Percentiles rank a stretch among this genome's conserved stretches.
Evolutionary conservation across 2,329 filamentous ascomycete genomes (phyloP).

Genomic region (Neodidymelliopsis sp.): DNA sequence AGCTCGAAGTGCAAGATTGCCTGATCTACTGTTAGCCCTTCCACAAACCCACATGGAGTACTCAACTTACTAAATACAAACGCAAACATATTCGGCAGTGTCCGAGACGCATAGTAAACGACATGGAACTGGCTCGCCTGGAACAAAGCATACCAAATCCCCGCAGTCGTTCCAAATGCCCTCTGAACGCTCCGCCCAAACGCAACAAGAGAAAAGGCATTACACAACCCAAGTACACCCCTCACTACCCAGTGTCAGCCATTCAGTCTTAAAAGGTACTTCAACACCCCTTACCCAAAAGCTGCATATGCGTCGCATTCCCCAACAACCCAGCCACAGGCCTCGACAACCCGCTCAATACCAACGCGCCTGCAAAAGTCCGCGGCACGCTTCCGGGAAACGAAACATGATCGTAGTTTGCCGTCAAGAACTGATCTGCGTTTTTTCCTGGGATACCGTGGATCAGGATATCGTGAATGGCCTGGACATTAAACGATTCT

Average conservation of each 20-base stretch:
- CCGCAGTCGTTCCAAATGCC: slow-evolving; percentile 73
- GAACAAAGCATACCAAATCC: slow-evolving; percentile 80
- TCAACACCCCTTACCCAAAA: slow-evolving; percentile 57
- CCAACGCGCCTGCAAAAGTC: slow-evolving; percentile 82
- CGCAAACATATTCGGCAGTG: slow-evolving; percentile 95
- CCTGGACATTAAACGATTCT: slow-evolving; percentile 97
- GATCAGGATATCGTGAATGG: slow-evolving; percentile 84
- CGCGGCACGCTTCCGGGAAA: slow-evolving; percentile 93
- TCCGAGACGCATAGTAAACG: slow-evolving; percentile 89
- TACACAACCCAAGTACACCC: slow-evolving; percentile 78
- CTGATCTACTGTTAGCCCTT: slow-evolving; percentile 51
- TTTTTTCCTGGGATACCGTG: slow-evolving; percentile 75
- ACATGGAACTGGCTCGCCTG: slow-evolving; percentile 90
- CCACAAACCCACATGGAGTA: not conserved
- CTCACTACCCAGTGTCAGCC: slow-evolving; percentile 62
- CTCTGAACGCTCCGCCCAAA: slow-evolving; percentile 70
- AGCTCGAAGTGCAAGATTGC: slow-evolving; percentile 68
- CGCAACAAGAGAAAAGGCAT: slow-evolving; percentile 71
- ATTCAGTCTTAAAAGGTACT: not conserved
- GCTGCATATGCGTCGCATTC: slow-evolving; percentile 64
- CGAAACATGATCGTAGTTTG: slow-evolving; percentile 83
- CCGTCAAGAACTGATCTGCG: slow-evolving; percentile 61
- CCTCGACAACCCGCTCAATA: slow-evolving; percentile 76
- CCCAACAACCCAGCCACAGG: slow-evolving; percentile 68
- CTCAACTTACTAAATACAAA: slow-evolving; percentile 76